These are phyloP conservation scores for Vaccinium myrtillus DNA, from an alignment of 148 eudicot species.

Conservation along the genomic window DNA sequence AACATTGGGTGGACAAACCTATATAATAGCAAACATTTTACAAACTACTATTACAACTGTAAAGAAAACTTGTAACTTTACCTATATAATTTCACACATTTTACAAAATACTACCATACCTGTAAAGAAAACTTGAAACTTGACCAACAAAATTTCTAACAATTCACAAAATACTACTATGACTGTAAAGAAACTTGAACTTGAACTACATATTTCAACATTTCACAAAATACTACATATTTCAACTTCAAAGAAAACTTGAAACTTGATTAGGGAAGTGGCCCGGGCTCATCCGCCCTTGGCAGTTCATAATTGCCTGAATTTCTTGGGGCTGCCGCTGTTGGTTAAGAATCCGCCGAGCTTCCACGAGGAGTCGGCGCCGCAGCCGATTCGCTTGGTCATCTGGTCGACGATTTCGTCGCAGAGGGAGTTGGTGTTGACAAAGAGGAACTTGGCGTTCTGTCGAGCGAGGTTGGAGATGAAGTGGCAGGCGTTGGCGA, in stretches of 20 bases:
- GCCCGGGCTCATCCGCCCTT: too few relatives aligned
- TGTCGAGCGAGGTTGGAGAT: too few relatives aligned
- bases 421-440: slow-evolving; percentile 18
- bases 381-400: slow-evolving; percentile 47
- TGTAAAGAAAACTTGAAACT: too few relatives aligned
- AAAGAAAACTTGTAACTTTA: background rate
- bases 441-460: too few relatives aligned
- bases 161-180: too few relatives aligned
- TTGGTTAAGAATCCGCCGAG: slow-evolving; percentile 77
- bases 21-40: background rate
- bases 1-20: background rate
- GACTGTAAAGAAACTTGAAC: too few relatives aligned
- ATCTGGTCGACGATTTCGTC: slow-evolving; percentile 75
- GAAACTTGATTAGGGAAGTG: too few relatives aligned
- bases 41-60: background rate
- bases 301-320: slow-evolving; percentile 20
- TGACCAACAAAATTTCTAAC: too few relatives aligned
- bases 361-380: slow-evolving; percentile 59
- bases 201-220: too few relatives aligned
- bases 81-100: background rate
- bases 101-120: background rate
- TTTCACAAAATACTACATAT: too few relatives aligned
- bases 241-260: too few relatives aligned
- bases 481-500: too few relatives aligned
- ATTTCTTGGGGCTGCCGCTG: slow-evolving; percentile 67